phyloP scores from a whole-genome alignment of 2,329 filamentous ascomycete genomes.

The Escovopsis sp. region DNA sequence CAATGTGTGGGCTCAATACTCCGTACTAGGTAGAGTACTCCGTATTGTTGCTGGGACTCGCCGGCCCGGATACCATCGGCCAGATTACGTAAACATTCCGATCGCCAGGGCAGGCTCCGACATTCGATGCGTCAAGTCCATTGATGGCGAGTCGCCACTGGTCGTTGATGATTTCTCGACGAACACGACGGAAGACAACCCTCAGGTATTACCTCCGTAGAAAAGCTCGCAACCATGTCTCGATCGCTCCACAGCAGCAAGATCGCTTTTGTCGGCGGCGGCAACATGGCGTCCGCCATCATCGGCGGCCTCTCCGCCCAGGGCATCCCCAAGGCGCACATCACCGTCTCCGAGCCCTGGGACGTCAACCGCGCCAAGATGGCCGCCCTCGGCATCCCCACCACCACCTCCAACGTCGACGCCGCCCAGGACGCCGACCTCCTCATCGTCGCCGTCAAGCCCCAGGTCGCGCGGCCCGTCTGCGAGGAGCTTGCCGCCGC shows the following conservation, averaged over 20 bases:
- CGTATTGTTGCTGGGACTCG: no score
- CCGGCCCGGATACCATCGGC: no score
- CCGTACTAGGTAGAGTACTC: no score
- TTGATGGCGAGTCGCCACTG: no score
- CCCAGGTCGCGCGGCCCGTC: slow-evolving; percentile 32
- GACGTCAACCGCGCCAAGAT: slow-evolving; percentile 38
- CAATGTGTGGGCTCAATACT: no score
- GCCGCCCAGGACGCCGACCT: slow-evolving; percentile 29
- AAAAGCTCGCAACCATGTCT: slow-evolving; percentile 9
- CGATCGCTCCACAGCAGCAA: slow-evolving; percentile 17
- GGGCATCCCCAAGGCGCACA: slow-evolving; percentile 27
- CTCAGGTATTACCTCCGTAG: background rate
- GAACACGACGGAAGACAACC: no score
- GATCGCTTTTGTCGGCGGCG: slow-evolving; percentile 28
- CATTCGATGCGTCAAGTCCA: no score
- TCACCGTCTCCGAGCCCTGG: slow-evolving; percentile 36
- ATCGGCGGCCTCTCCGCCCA: slow-evolving; percentile 32
- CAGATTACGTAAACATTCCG: no score
- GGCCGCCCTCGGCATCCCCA: slow-evolving; percentile 28
- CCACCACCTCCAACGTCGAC: slow-evolving; percentile 31
- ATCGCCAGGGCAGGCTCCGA: no score
- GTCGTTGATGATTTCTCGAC: no score
- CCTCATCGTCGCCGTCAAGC: slow-evolving; percentile 36
- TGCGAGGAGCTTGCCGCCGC: slow-evolving; percentile 30
- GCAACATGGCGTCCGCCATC: slow-evolving; percentile 39